Evolutionary conservation across 169 alveolate genomes (phyloP).

Genomic region (Cryptosporidium felis): DNA sequence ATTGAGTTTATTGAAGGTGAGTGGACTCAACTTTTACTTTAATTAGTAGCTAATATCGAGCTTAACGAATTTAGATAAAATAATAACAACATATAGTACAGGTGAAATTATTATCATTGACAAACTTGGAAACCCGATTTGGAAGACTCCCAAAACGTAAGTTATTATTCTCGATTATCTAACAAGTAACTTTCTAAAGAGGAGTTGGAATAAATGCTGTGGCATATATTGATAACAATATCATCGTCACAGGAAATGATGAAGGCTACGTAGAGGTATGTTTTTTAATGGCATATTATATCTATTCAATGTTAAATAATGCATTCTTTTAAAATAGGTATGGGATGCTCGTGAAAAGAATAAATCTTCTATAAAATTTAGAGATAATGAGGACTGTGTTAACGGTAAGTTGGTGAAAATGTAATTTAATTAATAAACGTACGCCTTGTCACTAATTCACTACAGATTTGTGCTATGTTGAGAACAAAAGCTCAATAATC

Average conservation of each 20-base stretch:
- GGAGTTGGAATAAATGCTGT: slow-evolving; percentile 44
- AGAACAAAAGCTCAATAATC: slow-evolving; percentile 8
- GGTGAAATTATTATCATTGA: slow-evolving; percentile 36
- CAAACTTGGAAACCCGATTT: neutral
- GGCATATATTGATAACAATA: neutral
- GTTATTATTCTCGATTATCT: neutral
- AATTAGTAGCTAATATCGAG: neutral
- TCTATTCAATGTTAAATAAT: neutral
- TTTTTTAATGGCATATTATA: neutral
- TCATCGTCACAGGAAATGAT: slow-evolving; percentile 46
- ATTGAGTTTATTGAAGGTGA: slow-evolving; percentile 47
- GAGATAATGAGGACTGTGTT: slow-evolving; percentile 63
- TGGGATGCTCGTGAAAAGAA: slow-evolving; percentile 56
- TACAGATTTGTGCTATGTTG: slow-evolving; percentile 20
- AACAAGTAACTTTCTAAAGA: neutral
- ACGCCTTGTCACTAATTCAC: neutral
- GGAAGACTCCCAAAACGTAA: slow-evolving; percentile 50
- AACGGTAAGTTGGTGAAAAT: slow-evolving; percentile 30
- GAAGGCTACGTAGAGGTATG: slow-evolving; percentile 56
- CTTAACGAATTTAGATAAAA: neutral
- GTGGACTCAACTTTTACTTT: neutral
- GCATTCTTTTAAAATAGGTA: neutral
- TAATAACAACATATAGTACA: slow-evolving; percentile 37
- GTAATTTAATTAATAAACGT: no score
- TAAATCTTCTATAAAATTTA: slow-evolving; percentile 27